Conservation (phyloP, 2,329 filamentous ascomycete species). For the Beauveria sp. region DNA sequence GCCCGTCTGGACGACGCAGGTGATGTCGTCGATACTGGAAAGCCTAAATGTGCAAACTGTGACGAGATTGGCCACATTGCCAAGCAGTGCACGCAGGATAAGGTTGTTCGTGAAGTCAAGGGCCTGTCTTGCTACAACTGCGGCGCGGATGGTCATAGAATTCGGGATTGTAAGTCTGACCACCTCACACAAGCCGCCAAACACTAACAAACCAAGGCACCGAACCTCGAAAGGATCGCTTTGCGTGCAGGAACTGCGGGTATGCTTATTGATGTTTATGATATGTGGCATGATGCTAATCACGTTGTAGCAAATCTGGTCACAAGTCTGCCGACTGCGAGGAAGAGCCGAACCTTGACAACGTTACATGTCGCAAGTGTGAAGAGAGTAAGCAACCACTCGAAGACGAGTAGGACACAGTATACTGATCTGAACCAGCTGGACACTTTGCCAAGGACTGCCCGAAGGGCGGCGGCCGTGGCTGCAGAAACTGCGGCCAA, state of each 20-base stretch:
- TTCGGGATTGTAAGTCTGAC: constrained; percentile 58
- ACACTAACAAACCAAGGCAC: constrained; percentile 35
- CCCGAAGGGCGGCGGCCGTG: constrained; percentile 49
- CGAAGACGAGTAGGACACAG: not conserved
- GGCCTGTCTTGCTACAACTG: constrained; percentile 60
- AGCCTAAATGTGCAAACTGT: constrained; percentile 58
- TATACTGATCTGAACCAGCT: constrained; percentile 25
- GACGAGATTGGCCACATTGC: constrained; percentile 53
- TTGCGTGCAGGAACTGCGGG: constrained; percentile 63
- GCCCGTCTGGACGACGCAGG: constrained; percentile 59
- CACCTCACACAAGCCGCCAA: not conserved
- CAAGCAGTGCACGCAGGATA: constrained; percentile 55
- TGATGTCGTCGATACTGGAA: constrained; percentile 50
- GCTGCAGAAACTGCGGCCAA: constrained; percentile 55
- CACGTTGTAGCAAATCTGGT: constrained; percentile 34
- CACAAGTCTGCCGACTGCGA: constrained; percentile 45
- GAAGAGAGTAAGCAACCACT: constrained; percentile 43
- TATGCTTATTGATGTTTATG: constrained; percentile 18
- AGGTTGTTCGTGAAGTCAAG: constrained; percentile 36
- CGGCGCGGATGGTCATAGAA: constrained; percentile 53
- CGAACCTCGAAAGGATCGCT: constrained; percentile 53
- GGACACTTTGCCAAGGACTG: constrained; percentile 60
- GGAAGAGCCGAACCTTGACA: constrained; percentile 53
- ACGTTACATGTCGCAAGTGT: constrained; percentile 60
- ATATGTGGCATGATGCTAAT: not conserved